Evolutionary conservation across 345 rosid genomes (phyloP).

Genomic region (Isatis tinctoria): DNA sequence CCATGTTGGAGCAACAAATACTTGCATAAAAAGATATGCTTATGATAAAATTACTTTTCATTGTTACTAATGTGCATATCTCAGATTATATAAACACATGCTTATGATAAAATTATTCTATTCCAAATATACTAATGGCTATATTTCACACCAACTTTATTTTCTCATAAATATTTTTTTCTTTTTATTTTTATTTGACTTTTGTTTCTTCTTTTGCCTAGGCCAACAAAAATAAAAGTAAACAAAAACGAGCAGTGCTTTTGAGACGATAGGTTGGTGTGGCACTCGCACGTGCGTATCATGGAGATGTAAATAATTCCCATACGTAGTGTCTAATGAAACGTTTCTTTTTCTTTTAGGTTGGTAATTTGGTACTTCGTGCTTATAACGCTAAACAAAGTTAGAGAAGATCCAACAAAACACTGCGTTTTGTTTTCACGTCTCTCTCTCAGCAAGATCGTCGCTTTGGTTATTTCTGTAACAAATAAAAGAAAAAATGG

Average conservation of each 20-base stretch:
- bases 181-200: background rate
- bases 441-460: too few relatives aligned
- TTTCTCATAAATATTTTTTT: too few relatives aligned
- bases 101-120: too few relatives aligned
- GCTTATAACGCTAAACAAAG: background rate
- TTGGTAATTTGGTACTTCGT: constrained; percentile 2
- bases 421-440: constrained; percentile 2
- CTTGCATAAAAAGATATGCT: too few relatives aligned
- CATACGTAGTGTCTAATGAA: background rate
- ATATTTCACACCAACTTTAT: background rate
- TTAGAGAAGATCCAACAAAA: background rate
- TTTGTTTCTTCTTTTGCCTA: too few relatives aligned
- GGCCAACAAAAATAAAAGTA: background rate
- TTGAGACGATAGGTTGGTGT: constrained; percentile 27
- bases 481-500: background rate
- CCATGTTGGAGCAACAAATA: too few relatives aligned
- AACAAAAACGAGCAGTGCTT: background rate
- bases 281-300: constrained; percentile 18
- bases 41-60: too few relatives aligned
- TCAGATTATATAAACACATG: too few relatives aligned
- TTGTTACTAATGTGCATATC: too few relatives aligned
- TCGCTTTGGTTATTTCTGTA: background rate
- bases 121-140: too few relatives aligned
- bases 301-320: background rate
- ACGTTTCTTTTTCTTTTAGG: background rate